Evolutionary conservation across 179 eudicot species (phyloP), one percentile per base, ranked within the genome.

Genomic region (Sideroxylon spinosum): DNA sequence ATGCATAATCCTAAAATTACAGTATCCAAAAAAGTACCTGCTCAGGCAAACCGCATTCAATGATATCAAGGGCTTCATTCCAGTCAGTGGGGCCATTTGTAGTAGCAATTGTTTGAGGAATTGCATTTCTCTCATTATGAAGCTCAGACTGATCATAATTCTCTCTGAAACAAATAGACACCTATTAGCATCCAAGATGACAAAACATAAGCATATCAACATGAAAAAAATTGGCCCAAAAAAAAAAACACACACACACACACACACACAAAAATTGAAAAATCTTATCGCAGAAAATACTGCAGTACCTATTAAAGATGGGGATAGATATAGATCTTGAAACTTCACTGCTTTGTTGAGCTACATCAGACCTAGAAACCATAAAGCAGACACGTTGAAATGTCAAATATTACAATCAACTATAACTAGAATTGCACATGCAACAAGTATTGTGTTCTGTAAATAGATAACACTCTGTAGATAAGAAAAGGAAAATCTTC

Each of bases 291-390:
- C 74, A 63, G 59, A 72, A 61, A 75, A 62, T 2, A 28, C 52
- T 29, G 44, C 68, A 23, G 50, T 91, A 95, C 98, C 98, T 90
- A 67, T 81, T 81, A 84, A 92, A 84, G 29, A 78, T 83, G 49
- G 97, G 96, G 26, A 73, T 89, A 78, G 89, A 78, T 55, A 87
- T 70, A 55, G 94, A 88, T 63, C 97, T 80, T 61, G 91, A 78
- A 74, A 92, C 85, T 85, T 96, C 99, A 78, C 99, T 97, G 85
- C 99, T 96, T 83, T 89, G 98, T 84, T 96, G 98, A 32, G 99
- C 97, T 57, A 86, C 59, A 17, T 96, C 98, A 81, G 85, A 82
- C 82, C 99, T 96, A 79, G 20, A 32, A 50, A 23, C 44, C 44
- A 37, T 3, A 37, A 37, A 37, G 44, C 44, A 37, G 44, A 37